Evolutionary conservation across 2,329 filamentous ascomycete genomes (phyloP).

Genomic region (Penicillium brevicompactum): DNA sequence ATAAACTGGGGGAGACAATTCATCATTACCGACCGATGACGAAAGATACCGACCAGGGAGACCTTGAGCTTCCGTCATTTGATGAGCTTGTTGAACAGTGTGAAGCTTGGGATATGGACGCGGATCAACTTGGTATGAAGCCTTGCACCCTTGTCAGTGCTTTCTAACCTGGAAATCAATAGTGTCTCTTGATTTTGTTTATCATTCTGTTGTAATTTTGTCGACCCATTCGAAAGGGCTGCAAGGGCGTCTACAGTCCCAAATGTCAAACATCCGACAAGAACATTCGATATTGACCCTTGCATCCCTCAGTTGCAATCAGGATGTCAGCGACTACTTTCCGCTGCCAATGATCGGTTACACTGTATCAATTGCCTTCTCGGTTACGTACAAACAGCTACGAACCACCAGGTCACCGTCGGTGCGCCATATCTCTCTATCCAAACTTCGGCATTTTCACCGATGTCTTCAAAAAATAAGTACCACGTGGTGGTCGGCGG

Average conservation of each 20-base stretch:
- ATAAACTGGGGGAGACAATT: conserved; percentile 10
- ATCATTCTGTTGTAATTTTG: conserved; percentile 17
- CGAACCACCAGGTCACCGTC: conserved; percentile 15
- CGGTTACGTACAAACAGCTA: conserved; percentile 18
- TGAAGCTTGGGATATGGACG: neutral
- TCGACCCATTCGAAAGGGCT: conserved; percentile 14
- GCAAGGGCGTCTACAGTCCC: conserved; percentile 9
- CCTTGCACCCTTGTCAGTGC: fast-evolving
- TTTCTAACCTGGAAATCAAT: neutral
- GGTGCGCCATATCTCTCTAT: conserved; percentile 9
- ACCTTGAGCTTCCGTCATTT: conserved; percentile 4
- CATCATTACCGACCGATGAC: conserved; percentile 14
- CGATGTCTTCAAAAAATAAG: conserved; percentile 8
- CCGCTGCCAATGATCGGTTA: conserved; percentile 20
- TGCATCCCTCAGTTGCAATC: conserved; percentile 6
- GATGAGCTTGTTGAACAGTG: conserved; percentile 5
- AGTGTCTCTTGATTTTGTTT: conserved; percentile 16
- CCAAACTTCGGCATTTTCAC: conserved; percentile 12
- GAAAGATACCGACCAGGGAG: conserved; percentile 2
- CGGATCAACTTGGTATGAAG: conserved; percentile 1
- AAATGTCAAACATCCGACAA: conserved; percentile 8
- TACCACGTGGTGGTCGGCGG: conserved; percentile 18
- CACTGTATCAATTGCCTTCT: conserved; percentile 18
- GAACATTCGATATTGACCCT: conserved; percentile 2
- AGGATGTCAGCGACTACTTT: neutral